A percentile compares a stretch with the other conserved stretches of the same genome.
These are phyloP conservation scores for Posidonia australis DNA, from an alignment of 106 monocot species.

Conservation along the genomic window DNA sequence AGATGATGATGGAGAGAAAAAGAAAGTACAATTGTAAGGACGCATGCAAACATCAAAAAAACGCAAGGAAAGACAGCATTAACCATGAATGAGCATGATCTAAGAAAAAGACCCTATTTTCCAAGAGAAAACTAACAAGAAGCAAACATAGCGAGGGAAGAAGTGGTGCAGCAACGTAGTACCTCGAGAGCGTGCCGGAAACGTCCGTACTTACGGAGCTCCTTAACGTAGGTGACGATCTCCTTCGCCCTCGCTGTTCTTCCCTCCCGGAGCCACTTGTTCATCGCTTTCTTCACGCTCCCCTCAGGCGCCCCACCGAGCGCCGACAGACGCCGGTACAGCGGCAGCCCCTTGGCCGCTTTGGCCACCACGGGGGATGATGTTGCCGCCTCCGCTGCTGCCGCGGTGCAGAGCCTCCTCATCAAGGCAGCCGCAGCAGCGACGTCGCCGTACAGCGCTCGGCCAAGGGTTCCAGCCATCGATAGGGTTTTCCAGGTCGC, in stretches of 20 bases:
- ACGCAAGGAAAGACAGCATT: neutral
- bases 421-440: slow-evolving; percentile 5
- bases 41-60: neutral
- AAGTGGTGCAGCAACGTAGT: neutral
- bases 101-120: too few species aligned
- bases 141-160: too few species aligned
- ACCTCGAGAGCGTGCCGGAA: slow-evolving; percentile 32
- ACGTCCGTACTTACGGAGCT: slow-evolving; percentile 46
- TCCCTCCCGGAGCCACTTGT: slow-evolving; percentile 59
- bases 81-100: neutral
- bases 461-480: too few species aligned
- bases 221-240: slow-evolving; percentile 36
- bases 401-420: slow-evolving; percentile 13
- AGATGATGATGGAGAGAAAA: neutral
- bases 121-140: too few species aligned
- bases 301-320: slow-evolving; percentile 40
- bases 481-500: too few species aligned
- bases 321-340: slow-evolving; percentile 43
- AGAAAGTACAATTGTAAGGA: neutral
- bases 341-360: slow-evolving; percentile 11
- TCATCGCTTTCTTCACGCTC: slow-evolving; percentile 43
- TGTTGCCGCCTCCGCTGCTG: neutral
- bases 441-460: too few species aligned
- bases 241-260: slow-evolving; percentile 14
- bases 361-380: neutral